Evolutionary conservation across 768 basidiomycete genomes (phyloP).

Genomic region (Hypsizygus marmoreus): DNA sequence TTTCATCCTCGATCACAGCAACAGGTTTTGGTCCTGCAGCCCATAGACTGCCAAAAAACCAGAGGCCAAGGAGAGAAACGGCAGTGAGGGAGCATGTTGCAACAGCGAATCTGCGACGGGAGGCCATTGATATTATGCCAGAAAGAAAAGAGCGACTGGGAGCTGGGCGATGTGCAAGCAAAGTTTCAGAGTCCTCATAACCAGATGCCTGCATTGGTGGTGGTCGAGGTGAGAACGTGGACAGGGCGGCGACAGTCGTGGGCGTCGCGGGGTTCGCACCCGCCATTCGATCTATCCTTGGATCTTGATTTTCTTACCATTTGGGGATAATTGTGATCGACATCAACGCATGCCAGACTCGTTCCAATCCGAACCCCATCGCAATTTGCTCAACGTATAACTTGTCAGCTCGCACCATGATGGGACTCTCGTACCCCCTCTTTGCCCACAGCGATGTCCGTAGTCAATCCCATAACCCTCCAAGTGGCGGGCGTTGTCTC

Average conservation of each 20-base stretch:
- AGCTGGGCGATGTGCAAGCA: constrained; percentile 1
- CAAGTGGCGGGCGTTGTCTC: constrained; percentile 71
- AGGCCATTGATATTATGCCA: constrained; percentile 14
- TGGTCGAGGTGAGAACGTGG: too few species aligned
- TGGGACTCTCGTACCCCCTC: background rate
- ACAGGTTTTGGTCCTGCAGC: constrained; percentile 11
- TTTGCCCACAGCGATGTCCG: constrained; percentile 27
- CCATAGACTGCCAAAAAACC: constrained; percentile 24
- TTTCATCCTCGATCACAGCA: constrained; percentile 9
- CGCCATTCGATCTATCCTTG: constrained; percentile 6
- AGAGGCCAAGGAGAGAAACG: constrained; percentile 28
- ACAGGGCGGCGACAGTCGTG: too few species aligned
- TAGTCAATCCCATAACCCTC: constrained; percentile 33
- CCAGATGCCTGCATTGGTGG: too few species aligned
- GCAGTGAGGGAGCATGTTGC: constrained; percentile 28
- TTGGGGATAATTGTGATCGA: too few species aligned
- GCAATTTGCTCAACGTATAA: too few species aligned
- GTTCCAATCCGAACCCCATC: too few species aligned
- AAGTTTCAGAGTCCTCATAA: constrained; percentile 15
- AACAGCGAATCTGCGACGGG: constrained; percentile 25
- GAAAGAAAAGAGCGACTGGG: constrained; percentile 2
- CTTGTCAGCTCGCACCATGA: too few species aligned
- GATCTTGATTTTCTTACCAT: constrained; percentile 11
- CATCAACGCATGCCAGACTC: background rate
- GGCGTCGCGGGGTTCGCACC: too few species aligned